A percentile compares a stretch with the other conserved stretches of the same genome.
Conservation (phyloP, 768 basidiomycete species). For the Botryobasidium botryosum region DNA sequence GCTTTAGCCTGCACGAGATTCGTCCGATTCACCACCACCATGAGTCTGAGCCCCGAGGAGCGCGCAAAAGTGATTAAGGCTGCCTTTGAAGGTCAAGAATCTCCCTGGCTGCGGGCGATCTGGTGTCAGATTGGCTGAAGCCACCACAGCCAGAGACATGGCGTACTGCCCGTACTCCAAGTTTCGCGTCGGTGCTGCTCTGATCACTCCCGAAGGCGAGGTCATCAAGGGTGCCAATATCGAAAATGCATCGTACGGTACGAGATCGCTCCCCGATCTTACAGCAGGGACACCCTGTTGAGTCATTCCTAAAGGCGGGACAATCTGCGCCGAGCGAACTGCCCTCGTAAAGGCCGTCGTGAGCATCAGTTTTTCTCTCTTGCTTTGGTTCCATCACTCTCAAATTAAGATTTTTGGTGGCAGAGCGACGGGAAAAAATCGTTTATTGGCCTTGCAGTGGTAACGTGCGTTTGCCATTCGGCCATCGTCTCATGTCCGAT, state of each 20-base stretch:
- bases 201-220: slow-evolving; percentile 48
- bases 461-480: slow-evolving; percentile 33
- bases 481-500: neutral
- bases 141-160: slow-evolving; percentile 27
- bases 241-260: slow-evolving; percentile 88
- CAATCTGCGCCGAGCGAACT: slow-evolving; percentile 90
- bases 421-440: slow-evolving; percentile 64
- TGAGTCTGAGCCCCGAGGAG: slow-evolving; percentile 22
- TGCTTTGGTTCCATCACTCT: slow-evolving; percentile 1
- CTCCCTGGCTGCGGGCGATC: neutral
- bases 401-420: neutral
- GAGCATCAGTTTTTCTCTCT: slow-evolving; percentile 20
- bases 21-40: slow-evolving; percentile 1
- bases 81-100: slow-evolving; percentile 38
- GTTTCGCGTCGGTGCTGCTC: slow-evolving; percentile 82
- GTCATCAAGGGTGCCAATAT: slow-evolving; percentile 80
- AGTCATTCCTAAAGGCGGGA: slow-evolving; percentile 37
- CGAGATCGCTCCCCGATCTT: slow-evolving; percentile 1
- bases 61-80: slow-evolving; percentile 35
- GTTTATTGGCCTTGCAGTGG: slow-evolving; percentile 67
- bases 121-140: neutral
- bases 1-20: no score
- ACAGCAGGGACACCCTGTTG: neutral
- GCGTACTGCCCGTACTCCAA: slow-evolving; percentile 79
- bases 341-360: slow-evolving; percentile 91